Evolutionary conservation across 495 filamentous ascomycete species (phyloP).

Genomic region (Penicillium waksmanii): DNA sequence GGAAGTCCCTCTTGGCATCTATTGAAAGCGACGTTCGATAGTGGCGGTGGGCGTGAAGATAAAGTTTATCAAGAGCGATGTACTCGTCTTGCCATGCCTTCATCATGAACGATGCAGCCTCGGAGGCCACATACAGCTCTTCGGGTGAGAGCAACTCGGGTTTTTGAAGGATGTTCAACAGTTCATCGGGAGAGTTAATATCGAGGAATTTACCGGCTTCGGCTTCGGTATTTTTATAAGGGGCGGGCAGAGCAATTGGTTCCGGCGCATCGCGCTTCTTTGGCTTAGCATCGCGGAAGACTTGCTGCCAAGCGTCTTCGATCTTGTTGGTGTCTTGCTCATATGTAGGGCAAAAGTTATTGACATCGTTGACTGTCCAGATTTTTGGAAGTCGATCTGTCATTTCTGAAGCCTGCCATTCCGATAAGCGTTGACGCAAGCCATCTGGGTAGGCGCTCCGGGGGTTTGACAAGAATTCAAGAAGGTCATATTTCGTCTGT

Average conservation of each 20-base stretch:
- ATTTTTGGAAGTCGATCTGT: slow-evolving; percentile 61
- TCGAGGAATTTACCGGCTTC: slow-evolving; percentile 51
- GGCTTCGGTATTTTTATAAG: slow-evolving; percentile 40
- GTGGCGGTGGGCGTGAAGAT: slow-evolving; percentile 52
- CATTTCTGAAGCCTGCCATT: slow-evolving; percentile 38
- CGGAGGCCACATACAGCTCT: slow-evolving; percentile 57
- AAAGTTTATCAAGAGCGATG: slow-evolving; percentile 58
- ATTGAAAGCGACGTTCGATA: slow-evolving; percentile 15
- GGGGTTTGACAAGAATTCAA: slow-evolving; percentile 39
- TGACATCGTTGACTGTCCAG: slow-evolving; percentile 60
- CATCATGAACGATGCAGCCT: slow-evolving; percentile 57
- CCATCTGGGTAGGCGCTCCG: slow-evolving; percentile 26
- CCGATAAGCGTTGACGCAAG: slow-evolving; percentile 20
- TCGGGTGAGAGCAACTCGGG: slow-evolving; percentile 41
- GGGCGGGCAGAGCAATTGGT: slow-evolving; percentile 47
- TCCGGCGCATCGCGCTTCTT: slow-evolving; percentile 52
- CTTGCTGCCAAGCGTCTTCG: slow-evolving; percentile 35
- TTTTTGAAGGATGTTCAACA: slow-evolving; percentile 41
- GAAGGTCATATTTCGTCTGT: slow-evolving; percentile 15
- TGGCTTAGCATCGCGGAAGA: slow-evolving; percentile 38
- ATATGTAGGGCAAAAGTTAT: slow-evolving; percentile 48
- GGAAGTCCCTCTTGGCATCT: slow-evolving; percentile 23
- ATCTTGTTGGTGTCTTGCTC: slow-evolving; percentile 32
- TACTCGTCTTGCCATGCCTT: slow-evolving; percentile 67
- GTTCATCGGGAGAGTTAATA: slow-evolving; percentile 36